Base-by-base conservation (phyloP, 2,329 filamentous ascomycete species). In the Aspergillus sp. region DNA sequence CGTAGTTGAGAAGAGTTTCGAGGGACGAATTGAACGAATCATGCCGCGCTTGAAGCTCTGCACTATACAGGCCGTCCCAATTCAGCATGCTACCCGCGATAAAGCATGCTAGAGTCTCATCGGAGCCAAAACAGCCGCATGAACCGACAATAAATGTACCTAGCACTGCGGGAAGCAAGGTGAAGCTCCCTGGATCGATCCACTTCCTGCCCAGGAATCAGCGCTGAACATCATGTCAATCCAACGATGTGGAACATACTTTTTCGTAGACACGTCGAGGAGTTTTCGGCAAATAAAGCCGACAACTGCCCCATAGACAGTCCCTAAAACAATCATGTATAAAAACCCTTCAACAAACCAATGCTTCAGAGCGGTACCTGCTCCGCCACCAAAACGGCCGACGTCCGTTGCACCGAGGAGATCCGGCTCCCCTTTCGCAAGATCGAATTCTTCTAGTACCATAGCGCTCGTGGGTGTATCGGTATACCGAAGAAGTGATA, bases 261-360 rank as follows among this genome's bases (percentile, higher is more conserved):
- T 72, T 37, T 58, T 69, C 2, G 74, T 65, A 9, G 72, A 68
- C 48, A 75, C 64, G 21, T 77, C 81, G 49, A 87, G 67, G 2
- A 73, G 73, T 52, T 78, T 79, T 58, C 81, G 77, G 23, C 78
- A 79, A 0, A 71, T 68, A 40, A 75, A 82, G 0, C 85, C 85
- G 0, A 81, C 68, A 2, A 85, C 61, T 0, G 73, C 75, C 4
- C 85, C 85, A 60, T 86, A 85, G 0, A 70, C 76, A 3, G 79
- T 74, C 2, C 80, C 79, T 68, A 87, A 66, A 12, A 85, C 23
- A 8, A 88, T 81, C 65, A 84, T 80, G 63, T 87, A 87, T 0
- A 87, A 64, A 70, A 84, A 83, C 0, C 84, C 85, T 65, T 87
- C 84, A 2, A 87, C 72, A 14, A 82, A 73, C 85, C 85, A 88